These are phyloP conservation scores for Phaeosphaeriaceae sp. DNA, from an alignment of 2,329 filamentous ascomycete species.

Conservation along the genomic window DNA sequence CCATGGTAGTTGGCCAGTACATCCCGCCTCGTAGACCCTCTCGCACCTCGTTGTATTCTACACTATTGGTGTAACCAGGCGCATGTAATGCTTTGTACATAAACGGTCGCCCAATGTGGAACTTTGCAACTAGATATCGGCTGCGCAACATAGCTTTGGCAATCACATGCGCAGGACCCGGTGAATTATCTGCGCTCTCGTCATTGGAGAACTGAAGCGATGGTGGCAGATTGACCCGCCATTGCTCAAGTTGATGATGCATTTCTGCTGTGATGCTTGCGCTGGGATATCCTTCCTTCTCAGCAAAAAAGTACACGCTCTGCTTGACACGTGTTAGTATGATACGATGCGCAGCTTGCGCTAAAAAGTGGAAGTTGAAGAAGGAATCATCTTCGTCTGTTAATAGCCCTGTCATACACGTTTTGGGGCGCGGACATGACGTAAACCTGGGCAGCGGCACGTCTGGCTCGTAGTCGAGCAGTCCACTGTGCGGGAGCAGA, in stretches of 20 bases:
- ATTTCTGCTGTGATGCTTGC: constrained; percentile 59
- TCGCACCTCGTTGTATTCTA: constrained; percentile 40
- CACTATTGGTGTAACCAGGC: constrained; percentile 34
- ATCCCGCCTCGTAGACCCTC: constrained; percentile 41
- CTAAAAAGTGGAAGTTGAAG: constrained; percentile 64
- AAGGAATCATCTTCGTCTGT: constrained; percentile 59
- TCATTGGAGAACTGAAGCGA: constrained; percentile 55
- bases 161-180: constrained; percentile 45
- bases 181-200: constrained; percentile 35
- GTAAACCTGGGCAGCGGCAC: constrained; percentile 62
- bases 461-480: constrained; percentile 59
- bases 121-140: constrained; percentile 47
- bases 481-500: constrained; percentile 58
- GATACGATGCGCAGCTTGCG: constrained; percentile 63
- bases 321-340: constrained; percentile 61
- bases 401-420: constrained; percentile 40
- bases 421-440: constrained; percentile 49
- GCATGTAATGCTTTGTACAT: constrained; percentile 48
- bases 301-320: constrained; percentile 57
- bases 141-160: constrained; percentile 48
- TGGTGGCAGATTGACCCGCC: constrained; percentile 59
- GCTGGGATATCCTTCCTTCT: constrained; percentile 50
- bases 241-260: constrained; percentile 62
- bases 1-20: constrained; percentile 48
- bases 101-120: constrained; percentile 47